A percentile compares a stretch with the other conserved stretches of the same genome.
Conservation (phyloP, 176 grass and related monocot genomes). For the Eremochloa ophiuroides region DNA sequence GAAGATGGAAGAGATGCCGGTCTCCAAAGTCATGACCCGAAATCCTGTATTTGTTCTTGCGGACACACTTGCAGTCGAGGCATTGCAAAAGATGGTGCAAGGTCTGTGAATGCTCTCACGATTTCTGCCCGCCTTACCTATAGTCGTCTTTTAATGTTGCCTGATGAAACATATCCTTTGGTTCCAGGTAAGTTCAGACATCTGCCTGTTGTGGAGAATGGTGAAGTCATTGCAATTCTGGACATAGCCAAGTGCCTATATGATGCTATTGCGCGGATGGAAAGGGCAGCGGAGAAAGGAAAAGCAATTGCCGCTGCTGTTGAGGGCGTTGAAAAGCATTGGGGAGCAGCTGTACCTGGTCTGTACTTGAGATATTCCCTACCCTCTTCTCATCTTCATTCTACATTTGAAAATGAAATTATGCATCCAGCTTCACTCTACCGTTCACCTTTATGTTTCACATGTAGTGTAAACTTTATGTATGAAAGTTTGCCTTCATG, state of each 20-base stretch:
- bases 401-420: not conserved
- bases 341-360: constrained; percentile 82
- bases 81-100: constrained; percentile 99
- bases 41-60: constrained; percentile 88
- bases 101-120: constrained; percentile 34
- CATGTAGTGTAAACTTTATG: not conserved
- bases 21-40: constrained; percentile 95
- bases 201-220: constrained; percentile 91
- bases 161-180: constrained; percentile 17
- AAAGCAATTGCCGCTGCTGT: constrained; percentile 94
- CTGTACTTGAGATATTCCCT: constrained; percentile 18
- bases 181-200: constrained; percentile 96
- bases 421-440: not conserved
- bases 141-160: not conserved
- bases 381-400: not conserved
- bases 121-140: not conserved
- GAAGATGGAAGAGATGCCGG: constrained; percentile 91
- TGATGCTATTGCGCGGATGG: constrained; percentile 96
- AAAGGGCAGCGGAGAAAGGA: constrained; percentile 98
- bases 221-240: constrained; percentile 90
- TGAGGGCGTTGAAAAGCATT: constrained; percentile 93
- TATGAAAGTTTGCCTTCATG: not conserved
- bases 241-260: constrained; percentile 99
- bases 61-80: constrained; percentile 87
- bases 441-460: not conserved